Conservation (phyloP, 1,139 yeast species). For the Geotrichum siamense region DNA sequence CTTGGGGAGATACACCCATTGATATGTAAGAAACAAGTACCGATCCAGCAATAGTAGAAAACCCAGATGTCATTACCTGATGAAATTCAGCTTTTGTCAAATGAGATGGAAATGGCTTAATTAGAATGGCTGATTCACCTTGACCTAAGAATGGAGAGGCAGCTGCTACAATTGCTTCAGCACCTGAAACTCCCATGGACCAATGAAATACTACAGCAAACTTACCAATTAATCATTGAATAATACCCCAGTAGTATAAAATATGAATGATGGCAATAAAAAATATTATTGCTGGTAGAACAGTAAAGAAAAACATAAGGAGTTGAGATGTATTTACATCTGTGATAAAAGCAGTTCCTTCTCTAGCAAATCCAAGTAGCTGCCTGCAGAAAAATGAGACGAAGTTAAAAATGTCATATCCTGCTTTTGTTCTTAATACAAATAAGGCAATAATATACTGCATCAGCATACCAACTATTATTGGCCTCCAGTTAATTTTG, state of each 20-base stretch:
- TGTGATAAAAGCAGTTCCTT: conserved; percentile 58
- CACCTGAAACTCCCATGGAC: conserved; percentile 54
- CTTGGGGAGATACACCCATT: conserved; percentile 57
- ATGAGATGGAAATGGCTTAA: conserved; percentile 55
- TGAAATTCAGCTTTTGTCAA: conserved; percentile 59
- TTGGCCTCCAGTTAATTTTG: conserved; percentile 53
- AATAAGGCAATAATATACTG: conserved; percentile 57
- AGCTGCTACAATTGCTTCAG: conserved; percentile 62
- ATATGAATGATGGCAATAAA: conserved; percentile 59
- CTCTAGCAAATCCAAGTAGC: conserved; percentile 53
- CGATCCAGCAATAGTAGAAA: conserved; percentile 61
- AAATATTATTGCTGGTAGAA: conserved; percentile 56
- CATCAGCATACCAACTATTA: conserved; percentile 55
- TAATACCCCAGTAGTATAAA: conserved; percentile 52
- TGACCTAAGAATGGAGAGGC: conserved; percentile 66
- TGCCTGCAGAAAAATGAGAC: conserved; percentile 54
- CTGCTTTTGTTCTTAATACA: conserved; percentile 54
- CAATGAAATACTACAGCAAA: conserved; percentile 57
- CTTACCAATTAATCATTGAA: conserved; percentile 57
- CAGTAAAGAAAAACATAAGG: conserved; percentile 46
- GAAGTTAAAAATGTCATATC: conserved; percentile 58
- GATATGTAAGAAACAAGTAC: conserved; percentile 60
- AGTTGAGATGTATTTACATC: conserved; percentile 15
- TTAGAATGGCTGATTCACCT: conserved; percentile 59
- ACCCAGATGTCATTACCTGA: conserved; percentile 60